Base-by-base conservation (phyloP, 495 filamentous ascomycete genomes). In the Ascobolus immersus region DNA sequence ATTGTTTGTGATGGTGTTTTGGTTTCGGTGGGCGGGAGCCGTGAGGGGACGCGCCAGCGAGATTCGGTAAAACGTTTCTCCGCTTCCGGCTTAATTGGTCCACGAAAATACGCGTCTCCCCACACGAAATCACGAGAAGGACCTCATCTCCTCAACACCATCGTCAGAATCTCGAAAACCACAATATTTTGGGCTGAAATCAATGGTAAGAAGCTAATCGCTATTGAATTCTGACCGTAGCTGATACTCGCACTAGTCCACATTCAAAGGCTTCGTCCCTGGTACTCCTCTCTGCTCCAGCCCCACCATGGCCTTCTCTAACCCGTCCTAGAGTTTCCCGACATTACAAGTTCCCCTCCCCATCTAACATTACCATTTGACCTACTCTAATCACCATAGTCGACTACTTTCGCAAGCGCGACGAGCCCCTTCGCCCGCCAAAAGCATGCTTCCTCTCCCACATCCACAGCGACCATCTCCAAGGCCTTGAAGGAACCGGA, bases 381-480 rank as follows among this genome's bases (percentile, higher is more conserved):
- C n/a, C 4, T 38, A 18, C 35, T 28, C 20, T 33, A 32, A 24
- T 35, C 10, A 33, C 21, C 12, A 20, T 31, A 74, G 73, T 92
- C 37, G 84, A 94, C 50, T 81, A 75, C 54, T 94, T 92, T 46
- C 69, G 81, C 11, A 55, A 55, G 12, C 54, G 55, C 14, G 59
- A 56, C 13, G 60, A 56, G 1, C 52, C 50, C 12, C n/a, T n/a
- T n/a, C 58, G 52, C 18, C 60, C 74, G 19, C 77, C 82, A 2
- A 48, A 89, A 27, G 81, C 77, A 11, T 91, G 76, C 48, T 91
- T 94, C 47, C 60, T 94, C 24, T 84, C 74, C 46, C 84, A 94
- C 64, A 71, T 90, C 8, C 84, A 28, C 14, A 89, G 73, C 36
- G 82, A 93, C 40, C 82, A 94, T 52, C 62, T 92, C 5, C 64